Conservation (phyloP, 148 eudicot genomes). For the Nyssa sinensis region DNA sequence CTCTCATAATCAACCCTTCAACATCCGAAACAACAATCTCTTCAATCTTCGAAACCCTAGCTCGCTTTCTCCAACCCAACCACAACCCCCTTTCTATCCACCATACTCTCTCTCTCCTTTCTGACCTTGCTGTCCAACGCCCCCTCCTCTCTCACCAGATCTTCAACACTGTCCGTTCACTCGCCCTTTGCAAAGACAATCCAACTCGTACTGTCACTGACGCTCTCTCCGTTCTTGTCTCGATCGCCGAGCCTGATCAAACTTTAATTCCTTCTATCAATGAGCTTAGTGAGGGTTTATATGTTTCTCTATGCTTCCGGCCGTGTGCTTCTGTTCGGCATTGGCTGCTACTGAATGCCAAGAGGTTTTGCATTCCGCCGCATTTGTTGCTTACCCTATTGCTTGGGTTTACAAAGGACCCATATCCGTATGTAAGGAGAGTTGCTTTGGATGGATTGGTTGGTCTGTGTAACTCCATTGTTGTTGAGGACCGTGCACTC, state of each 20-base stretch:
- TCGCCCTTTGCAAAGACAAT: conserved; percentile 18
- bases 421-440: conserved; percentile 58
- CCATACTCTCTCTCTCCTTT: conserved; percentile 34
- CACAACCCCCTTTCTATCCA: conserved; percentile 37
- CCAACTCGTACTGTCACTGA: conserved; percentile 28
- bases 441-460: conserved; percentile 61
- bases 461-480: conserved; percentile 29
- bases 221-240: conserved; percentile 50
- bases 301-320: conserved; percentile 46
- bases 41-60: conserved; percentile 49
- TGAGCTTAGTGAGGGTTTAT: conserved; percentile 38
- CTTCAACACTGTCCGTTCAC: conserved; percentile 19
- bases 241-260: conserved; percentile 22
- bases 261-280: not conserved
- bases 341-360: conserved; percentile 45
- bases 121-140: conserved; percentile 30
- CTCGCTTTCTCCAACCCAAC: conserved; percentile 23
- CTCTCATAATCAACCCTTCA: conserved; percentile 55
- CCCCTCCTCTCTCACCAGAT: conserved; percentile 33
- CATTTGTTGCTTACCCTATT: conserved; percentile 56
- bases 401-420: conserved; percentile 79
- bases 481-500: conserved; percentile 45
- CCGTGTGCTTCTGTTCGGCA: conserved; percentile 40
- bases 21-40: conserved; percentile 50
- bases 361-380: conserved; percentile 41